These are phyloP conservation scores for Sugiyamaella novakii DNA, from an alignment of 1,139 yeast genomes.

Conservation along the genomic window DNA sequence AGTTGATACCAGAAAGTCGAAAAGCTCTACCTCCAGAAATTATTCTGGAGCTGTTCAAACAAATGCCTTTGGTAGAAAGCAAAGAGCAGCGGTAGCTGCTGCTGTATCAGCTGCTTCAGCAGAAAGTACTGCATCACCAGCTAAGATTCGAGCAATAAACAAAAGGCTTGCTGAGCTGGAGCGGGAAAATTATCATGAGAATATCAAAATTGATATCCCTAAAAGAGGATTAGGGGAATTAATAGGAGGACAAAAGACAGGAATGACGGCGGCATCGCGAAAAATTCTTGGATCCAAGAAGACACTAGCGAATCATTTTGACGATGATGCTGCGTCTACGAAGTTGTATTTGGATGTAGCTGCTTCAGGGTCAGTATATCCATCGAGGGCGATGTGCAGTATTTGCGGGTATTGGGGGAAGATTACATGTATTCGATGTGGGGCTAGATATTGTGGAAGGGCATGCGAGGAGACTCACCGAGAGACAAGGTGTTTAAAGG, in stretches of 20 bases:
- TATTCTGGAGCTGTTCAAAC: slow-evolving; percentile 4
- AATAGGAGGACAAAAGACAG: slow-evolving; percentile 27
- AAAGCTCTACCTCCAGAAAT: background rate
- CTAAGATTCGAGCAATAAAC: slow-evolving; percentile 36
- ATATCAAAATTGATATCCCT: slow-evolving; percentile 45
- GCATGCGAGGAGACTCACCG: slow-evolving; percentile 44
- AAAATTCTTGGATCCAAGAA: slow-evolving; percentile 46
- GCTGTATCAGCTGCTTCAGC: slow-evolving; percentile 21
- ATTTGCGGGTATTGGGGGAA: slow-evolving; percentile 49
- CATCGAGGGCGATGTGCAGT: slow-evolving; percentile 42
- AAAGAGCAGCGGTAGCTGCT: slow-evolving; percentile 23
- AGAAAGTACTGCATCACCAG: slow-evolving; percentile 33
- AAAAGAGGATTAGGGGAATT: slow-evolving; percentile 20
- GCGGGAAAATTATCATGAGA: slow-evolving; percentile 46
- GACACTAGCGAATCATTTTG: slow-evolving; percentile 45
- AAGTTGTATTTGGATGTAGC: slow-evolving; percentile 38
- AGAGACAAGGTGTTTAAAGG: slow-evolving; percentile 47
- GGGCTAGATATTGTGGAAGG: slow-evolving; percentile 43
- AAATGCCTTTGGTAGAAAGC: slow-evolving; percentile 22
- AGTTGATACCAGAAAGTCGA: slow-evolving; percentile 6
- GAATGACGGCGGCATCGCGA: slow-evolving; percentile 40
- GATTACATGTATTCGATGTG: slow-evolving; percentile 44
- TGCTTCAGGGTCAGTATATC: slow-evolving; percentile 41
- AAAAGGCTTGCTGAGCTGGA: slow-evolving; percentile 46
- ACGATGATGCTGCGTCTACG: slow-evolving; percentile 45